phyloP scores from a whole-genome alignment of 1,139 yeast species.

The Wickerhamomyces sp. region DNA sequence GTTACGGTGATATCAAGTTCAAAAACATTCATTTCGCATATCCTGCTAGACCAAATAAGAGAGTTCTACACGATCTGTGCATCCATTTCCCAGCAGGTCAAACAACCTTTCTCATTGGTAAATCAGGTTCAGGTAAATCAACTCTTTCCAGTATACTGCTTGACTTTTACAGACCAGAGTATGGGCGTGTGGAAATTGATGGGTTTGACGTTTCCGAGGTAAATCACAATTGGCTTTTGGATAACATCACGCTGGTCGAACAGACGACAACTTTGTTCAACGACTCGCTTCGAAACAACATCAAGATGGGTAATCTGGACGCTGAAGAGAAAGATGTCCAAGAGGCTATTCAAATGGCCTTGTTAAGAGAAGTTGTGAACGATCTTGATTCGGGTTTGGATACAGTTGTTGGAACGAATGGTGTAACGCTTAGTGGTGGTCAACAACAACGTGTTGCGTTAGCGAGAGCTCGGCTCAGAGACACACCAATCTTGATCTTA shows the following conservation, averaged over 20 bases:
- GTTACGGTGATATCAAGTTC: slow-evolving; percentile 45
- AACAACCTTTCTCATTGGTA: slow-evolving; percentile 67
- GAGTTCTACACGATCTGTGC: slow-evolving; percentile 41
- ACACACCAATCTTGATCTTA: slow-evolving; percentile 68
- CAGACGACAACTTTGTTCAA: slow-evolving; percentile 66
- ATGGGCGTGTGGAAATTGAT: slow-evolving; percentile 54
- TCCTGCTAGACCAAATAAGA: slow-evolving; percentile 43
- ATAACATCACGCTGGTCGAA: slow-evolving; percentile 66
- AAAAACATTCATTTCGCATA: slow-evolving; percentile 55
- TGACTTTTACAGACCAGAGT: slow-evolving; percentile 44
- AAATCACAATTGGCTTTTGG: slow-evolving; percentile 47
- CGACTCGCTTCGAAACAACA: slow-evolving; percentile 57
- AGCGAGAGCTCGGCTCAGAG: slow-evolving; percentile 73
- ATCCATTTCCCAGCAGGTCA: slow-evolving; percentile 41
- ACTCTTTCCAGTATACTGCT: slow-evolving; percentile 63
- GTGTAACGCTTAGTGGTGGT: slow-evolving; percentile 76
- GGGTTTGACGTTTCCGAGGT: slow-evolving; percentile 41
- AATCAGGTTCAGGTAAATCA: slow-evolving; percentile 91
- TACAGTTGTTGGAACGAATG: slow-evolving; percentile 42
- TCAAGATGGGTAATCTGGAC: slow-evolving; percentile 39
- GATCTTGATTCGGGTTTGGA: slow-evolving; percentile 50
- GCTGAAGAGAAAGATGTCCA: slow-evolving; percentile 28
- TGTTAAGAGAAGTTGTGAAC: slow-evolving; percentile 41
- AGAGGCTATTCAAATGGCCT: slow-evolving; percentile 49
- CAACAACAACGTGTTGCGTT: slow-evolving; percentile 78